phyloP scores from a whole-genome alignment of 305 asterid genomes.

The Withania somnifera region DNA sequence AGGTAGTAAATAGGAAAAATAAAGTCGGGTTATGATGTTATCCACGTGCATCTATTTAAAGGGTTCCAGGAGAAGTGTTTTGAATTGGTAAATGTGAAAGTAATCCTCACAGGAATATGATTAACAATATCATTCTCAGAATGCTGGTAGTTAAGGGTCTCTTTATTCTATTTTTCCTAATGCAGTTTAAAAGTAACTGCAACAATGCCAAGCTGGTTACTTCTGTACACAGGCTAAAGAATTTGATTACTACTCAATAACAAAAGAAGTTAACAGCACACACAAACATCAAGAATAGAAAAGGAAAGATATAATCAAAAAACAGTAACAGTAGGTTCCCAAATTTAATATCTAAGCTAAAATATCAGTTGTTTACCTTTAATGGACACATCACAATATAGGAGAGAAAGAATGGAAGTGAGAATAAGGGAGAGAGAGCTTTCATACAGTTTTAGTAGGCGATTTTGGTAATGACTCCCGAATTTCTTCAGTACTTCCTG shows the following conservation, averaged over 20 bases:
- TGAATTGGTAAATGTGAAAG: neutral
- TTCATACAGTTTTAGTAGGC: constrained; percentile 3
- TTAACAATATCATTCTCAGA: neutral
- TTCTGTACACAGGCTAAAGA: neutral
- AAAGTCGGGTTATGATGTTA: neutral
- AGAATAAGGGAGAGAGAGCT: neutral
- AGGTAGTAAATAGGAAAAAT: neutral
- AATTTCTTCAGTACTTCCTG: neutral
- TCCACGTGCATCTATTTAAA: neutral
- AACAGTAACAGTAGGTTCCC: neutral
- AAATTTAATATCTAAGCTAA: neutral
- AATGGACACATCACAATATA: neutral
- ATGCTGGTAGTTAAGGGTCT: neutral
- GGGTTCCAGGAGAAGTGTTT: neutral
- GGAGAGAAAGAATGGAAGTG: neutral
- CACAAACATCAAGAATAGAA: neutral
- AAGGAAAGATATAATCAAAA: neutral
- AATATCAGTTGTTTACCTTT: neutral
- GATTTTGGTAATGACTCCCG: neutral
- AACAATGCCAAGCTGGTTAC: neutral
- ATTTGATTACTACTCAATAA: neutral
- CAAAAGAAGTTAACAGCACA: neutral
- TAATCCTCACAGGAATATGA: neutral
- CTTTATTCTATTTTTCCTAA: neutral
- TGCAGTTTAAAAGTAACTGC: neutral